Evolutionary conservation across 192 early-diverging fungal genomes (phyloP), one percentile per base, ranked within the genome.

Genomic region (Umbelopsis isabellina): DNA sequence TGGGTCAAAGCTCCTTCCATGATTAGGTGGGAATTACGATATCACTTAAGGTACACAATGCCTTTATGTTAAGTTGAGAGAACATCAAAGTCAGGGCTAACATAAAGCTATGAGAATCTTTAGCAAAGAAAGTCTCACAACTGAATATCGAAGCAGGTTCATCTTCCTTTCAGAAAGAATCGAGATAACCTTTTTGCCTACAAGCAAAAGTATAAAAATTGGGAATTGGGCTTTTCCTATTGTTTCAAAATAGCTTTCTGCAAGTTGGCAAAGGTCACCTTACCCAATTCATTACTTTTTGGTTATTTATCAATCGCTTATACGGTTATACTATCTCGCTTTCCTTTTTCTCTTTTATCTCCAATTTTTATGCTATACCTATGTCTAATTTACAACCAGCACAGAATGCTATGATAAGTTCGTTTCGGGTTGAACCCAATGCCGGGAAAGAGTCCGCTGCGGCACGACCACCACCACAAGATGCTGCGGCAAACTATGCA

Each of bases 331-430:
- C 20, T 55, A 27, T 27, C 30, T 30, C 27, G 30, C 33, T 61
- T 35, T 61, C 55, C 15, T 30, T 18, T 61, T 16, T 12, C 33
- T 33, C 27, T 35, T 13, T 18, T 61, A 12, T n/a, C 30, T 61
- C 33, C 33, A 51, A 30, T 11, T 52, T 52, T 22, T 13, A 61
- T 61, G 55, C 33, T 61, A 30, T 35, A 16, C 13, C 18, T 37
- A 61, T 61, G 55, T 61, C 55, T 61, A 61, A 30, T 35, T 33
- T 61, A 35, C 55, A 61, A 61, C 6, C 55, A 2, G 27, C 55
- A 61, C 55, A 61, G 33, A 35, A 25, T 61, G 55, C 55, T 35
- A 35, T 61, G 55, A 61, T 61, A 61, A 61, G 55, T 25, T 61
- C 55, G 2, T 61, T 61, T 61, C 55, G 55, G 30, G 55, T 61